A percentile compares a stretch with the other conserved stretches of the same genome.
Conservation (phyloP, 1,284 basidiomycete species). For the Boletus sp. region DNA sequence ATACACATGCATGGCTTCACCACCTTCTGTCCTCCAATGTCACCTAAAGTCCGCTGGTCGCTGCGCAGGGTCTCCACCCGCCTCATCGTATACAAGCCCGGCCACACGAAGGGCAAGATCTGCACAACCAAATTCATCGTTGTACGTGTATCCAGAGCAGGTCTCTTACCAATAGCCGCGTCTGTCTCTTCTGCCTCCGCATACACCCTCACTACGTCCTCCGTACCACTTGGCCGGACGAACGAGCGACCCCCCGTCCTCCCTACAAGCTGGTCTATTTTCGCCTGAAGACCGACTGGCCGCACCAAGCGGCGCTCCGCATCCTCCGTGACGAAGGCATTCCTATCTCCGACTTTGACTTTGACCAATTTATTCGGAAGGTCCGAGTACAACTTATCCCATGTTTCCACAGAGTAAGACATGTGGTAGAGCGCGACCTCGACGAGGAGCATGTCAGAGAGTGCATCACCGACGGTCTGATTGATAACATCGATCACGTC, state of each 20-base stretch:
- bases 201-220: constrained; percentile 97
- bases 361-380: constrained; percentile 97
- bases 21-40: constrained; percentile 9
- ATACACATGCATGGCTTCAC: not conserved
- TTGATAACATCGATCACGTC: constrained; percentile 88
- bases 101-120: constrained; percentile 82
- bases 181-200: constrained; percentile 80
- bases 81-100: constrained; percentile 77
- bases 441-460: constrained; percentile 95
- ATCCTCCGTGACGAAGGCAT: constrained; percentile 86
- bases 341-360: constrained; percentile 84
- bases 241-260: constrained; percentile 88
- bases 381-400: constrained; percentile 94
- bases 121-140: constrained; percentile 30
- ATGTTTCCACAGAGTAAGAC: constrained; percentile 80
- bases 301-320: constrained; percentile 86
- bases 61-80: constrained; percentile 62
- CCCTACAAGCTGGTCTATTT: constrained; percentile 83
- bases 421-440: constrained; percentile 89
- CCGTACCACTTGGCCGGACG: constrained; percentile 95
- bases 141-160: not conserved
- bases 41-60: constrained; percentile 70
- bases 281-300: constrained; percentile 80
- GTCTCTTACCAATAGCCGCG: constrained; percentile 76
- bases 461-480: constrained; percentile 96